Conservation (phyloP, 768 basidiomycete species). For the Pleurotus eryngii region DNA sequence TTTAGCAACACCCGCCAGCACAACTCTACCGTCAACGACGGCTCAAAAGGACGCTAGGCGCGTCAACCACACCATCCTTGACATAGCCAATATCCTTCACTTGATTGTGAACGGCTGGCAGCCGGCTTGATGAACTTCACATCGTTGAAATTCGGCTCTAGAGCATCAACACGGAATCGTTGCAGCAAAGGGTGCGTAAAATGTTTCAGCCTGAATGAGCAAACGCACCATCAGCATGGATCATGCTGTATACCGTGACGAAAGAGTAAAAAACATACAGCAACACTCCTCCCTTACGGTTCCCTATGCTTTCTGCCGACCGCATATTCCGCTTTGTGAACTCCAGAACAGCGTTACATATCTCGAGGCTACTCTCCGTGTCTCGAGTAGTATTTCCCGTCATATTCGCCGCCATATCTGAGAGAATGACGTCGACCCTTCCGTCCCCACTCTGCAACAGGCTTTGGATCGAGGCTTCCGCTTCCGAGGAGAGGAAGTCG, state of each 20-base stretch:
- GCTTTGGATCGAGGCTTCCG: slow-evolving; percentile 16
- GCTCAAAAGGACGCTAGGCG: too few relatives aligned
- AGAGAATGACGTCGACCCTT: slow-evolving; percentile 77
- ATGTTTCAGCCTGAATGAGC: slow-evolving; percentile 66
- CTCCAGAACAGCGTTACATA: slow-evolving; percentile 69
- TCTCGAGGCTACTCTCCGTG: slow-evolving; percentile 62
- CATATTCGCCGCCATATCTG: slow-evolving; percentile 87
- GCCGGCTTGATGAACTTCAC: slow-evolving; percentile 77
- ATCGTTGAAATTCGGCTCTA: slow-evolving; percentile 61
- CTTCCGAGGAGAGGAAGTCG: slow-evolving; percentile 63
- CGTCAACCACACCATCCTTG: slow-evolving; percentile 47
- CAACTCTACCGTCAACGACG: too few relatives aligned
- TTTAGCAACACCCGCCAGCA: too few relatives aligned
- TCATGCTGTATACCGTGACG: too few relatives aligned
- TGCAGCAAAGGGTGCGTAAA: slow-evolving; percentile 73
- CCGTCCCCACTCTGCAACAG: slow-evolving; percentile 12
- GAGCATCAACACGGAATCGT: slow-evolving; percentile 54
- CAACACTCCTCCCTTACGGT: slow-evolving; percentile 47
- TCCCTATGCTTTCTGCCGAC: slow-evolving; percentile 38
- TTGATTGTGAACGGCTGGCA: slow-evolving; percentile 74
- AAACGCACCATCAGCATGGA: too few relatives aligned
- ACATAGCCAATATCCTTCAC: slow-evolving; percentile 87
- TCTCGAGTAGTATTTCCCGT: slow-evolving; percentile 71
- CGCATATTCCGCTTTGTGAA: slow-evolving; percentile 60
- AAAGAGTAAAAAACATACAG: slow-evolving; percentile 39